These are phyloP conservation scores for Solanum etuberosum DNA, from an alignment of 257 asterid species.

Conservation along the genomic window DNA sequence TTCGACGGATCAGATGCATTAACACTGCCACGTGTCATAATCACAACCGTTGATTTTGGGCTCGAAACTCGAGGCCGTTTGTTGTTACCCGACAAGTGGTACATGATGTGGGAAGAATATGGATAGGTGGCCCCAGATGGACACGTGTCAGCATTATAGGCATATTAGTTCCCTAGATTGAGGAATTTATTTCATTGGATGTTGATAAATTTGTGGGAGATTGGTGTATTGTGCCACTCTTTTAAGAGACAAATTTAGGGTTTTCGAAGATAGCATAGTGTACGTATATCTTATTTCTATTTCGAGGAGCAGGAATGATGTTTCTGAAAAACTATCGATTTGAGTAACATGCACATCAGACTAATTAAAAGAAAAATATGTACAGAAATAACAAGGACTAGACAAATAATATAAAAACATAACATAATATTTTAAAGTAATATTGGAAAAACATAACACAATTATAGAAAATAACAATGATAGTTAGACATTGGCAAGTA, in stretches of 20 bases:
- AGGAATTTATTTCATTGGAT: not conserved
- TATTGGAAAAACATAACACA: no score
- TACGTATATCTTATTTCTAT: no score
- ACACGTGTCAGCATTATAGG: not conserved
- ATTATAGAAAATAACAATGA: no score
- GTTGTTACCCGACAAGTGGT: constrained; percentile 8
- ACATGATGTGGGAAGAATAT: not conserved
- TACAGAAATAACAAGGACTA: not conserved
- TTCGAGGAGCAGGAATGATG: accelerated
- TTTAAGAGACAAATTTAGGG: not conserved
- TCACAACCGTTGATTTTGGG: not conserved
- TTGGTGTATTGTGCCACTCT: not conserved
- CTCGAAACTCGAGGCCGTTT: not conserved
- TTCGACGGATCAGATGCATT: not conserved
- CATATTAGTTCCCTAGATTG: not conserved
- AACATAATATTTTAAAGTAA: no score
- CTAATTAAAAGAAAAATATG: not conserved
- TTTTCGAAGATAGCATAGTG: not conserved
- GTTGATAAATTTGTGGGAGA: not conserved
- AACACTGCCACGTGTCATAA: not conserved
- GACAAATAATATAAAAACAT: no score
- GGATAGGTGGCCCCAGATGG: not conserved
- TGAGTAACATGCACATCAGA: no score
- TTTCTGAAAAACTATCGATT: no score
- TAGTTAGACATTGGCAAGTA: not conserved